These are phyloP conservation scores for Hyaloscypha hepaticicola DNA, from an alignment of 495 filamentous ascomycete species.

Conservation along the genomic window DNA sequence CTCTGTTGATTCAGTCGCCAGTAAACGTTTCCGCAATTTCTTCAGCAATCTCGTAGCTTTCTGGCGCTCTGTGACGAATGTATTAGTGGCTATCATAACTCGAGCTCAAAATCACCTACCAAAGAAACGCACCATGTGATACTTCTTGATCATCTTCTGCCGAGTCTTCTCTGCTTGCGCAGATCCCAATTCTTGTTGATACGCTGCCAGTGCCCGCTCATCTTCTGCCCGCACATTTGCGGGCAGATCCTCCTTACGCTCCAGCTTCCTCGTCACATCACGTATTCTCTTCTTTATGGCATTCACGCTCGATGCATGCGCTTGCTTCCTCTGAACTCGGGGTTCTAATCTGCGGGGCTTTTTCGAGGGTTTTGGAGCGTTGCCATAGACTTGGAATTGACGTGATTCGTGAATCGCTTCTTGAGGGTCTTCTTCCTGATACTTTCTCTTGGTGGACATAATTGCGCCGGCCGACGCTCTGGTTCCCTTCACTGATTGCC, in stretches of 20 bases:
- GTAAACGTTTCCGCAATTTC: slow-evolving; percentile 56
- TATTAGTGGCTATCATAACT: background rate
- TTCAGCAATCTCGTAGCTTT: slow-evolving; percentile 74
- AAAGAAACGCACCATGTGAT: slow-evolving; percentile 94
- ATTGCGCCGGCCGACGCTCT: background rate
- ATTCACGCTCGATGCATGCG: slow-evolving; percentile 45
- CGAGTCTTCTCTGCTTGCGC: slow-evolving; percentile 56
- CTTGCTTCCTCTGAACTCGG: slow-evolving; percentile 38
- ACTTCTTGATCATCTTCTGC: slow-evolving; percentile 75
- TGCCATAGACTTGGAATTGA: slow-evolving; percentile 28
- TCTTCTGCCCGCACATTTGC: slow-evolving; percentile 72
- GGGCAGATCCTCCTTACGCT: slow-evolving; percentile 53
- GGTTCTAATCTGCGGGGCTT: slow-evolving; percentile 34
- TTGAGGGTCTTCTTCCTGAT: slow-evolving; percentile 64
- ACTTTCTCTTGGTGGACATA: slow-evolving; percentile 38
- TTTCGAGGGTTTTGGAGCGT: slow-evolving; percentile 27
- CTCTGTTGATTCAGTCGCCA: slow-evolving; percentile 43
- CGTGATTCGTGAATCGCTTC: slow-evolving; percentile 27
- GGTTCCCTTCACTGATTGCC: background rate
- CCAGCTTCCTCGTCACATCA: slow-evolving; percentile 44
- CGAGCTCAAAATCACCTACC: slow-evolving; percentile 44
- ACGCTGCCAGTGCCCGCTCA: slow-evolving; percentile 76
- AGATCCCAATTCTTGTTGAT: slow-evolving; percentile 66
- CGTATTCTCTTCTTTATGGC: slow-evolving; percentile 53
- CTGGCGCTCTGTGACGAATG: slow-evolving; percentile 63